These are phyloP conservation scores for Aspergillus spinulosporus DNA, from an alignment of 2,329 filamentous ascomycete genomes.

Conservation along the genomic window DNA sequence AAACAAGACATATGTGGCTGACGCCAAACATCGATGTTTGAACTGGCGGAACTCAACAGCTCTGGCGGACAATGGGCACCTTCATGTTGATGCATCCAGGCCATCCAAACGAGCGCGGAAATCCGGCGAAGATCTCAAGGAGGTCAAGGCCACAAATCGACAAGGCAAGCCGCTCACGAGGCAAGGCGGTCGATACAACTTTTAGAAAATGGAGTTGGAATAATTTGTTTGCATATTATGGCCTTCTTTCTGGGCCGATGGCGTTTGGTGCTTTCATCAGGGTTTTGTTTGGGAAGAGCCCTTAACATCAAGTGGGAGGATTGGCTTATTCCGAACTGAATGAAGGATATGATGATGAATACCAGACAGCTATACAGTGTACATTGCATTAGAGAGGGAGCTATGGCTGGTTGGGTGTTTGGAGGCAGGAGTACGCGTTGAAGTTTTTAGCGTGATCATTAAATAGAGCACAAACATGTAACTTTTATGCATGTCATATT, in stretches of 20 bases:
- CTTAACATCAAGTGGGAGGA: constrained; percentile 7
- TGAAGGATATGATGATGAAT: constrained; percentile 27
- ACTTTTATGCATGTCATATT: background rate
- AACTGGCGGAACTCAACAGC: constrained; percentile 67
- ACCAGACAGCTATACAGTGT: constrained; percentile 12
- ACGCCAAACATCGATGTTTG: constrained; percentile 61
- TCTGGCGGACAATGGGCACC: constrained; percentile 58
- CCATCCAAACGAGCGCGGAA: constrained; percentile 52
- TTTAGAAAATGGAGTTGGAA: constrained; percentile 28
- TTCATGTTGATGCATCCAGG: constrained; percentile 60
- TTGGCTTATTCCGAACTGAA: constrained; percentile 19
- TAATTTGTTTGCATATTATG: constrained; percentile 12
- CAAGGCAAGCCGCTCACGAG: constrained; percentile 53
- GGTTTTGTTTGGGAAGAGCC: constrained; percentile 13
- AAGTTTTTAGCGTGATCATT: constrained; percentile 6
- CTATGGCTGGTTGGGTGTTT: constrained; percentile 1
- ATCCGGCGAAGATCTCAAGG: constrained; percentile 41
- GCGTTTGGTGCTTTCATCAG: constrained; percentile 9
- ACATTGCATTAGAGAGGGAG: constrained; percentile 17
- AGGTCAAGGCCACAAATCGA: constrained; percentile 45
- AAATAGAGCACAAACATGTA: constrained; percentile 2
- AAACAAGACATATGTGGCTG: constrained; percentile 59
- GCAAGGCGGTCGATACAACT: constrained; percentile 53
- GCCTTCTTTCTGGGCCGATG: constrained; percentile 7
- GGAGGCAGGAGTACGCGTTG: background rate